phyloP scores from a whole-genome alignment of 257 asterid species.

The Rehmannia glutinosa region DNA sequence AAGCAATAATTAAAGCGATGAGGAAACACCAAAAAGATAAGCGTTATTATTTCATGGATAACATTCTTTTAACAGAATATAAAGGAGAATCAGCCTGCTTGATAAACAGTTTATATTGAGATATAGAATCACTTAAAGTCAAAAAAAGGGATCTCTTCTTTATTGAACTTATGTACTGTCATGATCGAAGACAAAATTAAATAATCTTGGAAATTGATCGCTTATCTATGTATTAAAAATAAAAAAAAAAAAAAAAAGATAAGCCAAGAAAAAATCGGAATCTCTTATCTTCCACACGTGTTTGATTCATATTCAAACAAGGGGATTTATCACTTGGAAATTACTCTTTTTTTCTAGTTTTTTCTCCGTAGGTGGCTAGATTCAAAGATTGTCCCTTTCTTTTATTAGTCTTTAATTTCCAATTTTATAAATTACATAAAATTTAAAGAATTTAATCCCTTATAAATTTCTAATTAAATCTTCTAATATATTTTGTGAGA shows the following conservation, averaged over 20 bases:
- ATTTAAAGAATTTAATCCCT: background rate
- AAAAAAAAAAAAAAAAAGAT: background rate
- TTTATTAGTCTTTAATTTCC: background rate
- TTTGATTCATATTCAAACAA: background rate
- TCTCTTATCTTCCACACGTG: background rate
- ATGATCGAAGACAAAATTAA: too few relatives aligned
- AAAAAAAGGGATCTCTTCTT: background rate
- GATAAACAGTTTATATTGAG: background rate
- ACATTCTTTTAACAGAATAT: background rate
- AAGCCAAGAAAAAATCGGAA: background rate
- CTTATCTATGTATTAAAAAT: background rate
- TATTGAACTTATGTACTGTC: background rate
- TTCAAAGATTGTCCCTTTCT: background rate
- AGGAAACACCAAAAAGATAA: too few relatives aligned
- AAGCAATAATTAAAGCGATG: background rate
- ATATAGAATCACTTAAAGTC: background rate
- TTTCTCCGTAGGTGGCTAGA: background rate
- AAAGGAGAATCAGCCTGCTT: background rate
- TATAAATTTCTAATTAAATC: too few relatives aligned
- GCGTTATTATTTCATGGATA: background rate
- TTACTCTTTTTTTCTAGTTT: background rate
- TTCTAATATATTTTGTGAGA: too few relatives aligned
- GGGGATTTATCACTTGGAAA: background rate
- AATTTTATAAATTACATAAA: too few relatives aligned
- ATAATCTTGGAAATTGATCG: conserved; percentile 7